Evolutionary conservation across 331 rosid genomes (phyloP).

Genomic region (Quercus phellos): DNA sequence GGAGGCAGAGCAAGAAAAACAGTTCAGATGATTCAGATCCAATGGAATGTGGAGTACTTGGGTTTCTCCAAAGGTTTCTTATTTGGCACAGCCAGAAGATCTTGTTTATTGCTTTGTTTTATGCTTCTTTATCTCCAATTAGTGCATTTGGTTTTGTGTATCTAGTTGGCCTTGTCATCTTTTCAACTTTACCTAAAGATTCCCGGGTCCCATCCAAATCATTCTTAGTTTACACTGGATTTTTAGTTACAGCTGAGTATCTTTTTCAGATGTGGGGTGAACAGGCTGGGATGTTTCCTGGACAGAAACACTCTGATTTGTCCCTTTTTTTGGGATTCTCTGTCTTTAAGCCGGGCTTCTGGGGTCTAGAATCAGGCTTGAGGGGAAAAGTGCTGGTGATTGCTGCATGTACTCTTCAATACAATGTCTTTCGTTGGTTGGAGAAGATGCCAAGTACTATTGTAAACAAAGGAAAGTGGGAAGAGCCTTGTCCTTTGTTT

Average conservation of each 20-base stretch:
- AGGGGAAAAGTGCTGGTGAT: slow-evolving; percentile 91
- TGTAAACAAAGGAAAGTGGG: slow-evolving; percentile 65
- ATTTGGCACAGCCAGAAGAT: slow-evolving; percentile 95
- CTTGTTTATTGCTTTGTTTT: slow-evolving; percentile 72
- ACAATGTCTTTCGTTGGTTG: slow-evolving; percentile 92
- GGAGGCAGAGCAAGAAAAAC: slow-evolving; percentile 74
- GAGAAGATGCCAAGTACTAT: slow-evolving; percentile 62
- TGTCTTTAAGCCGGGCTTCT: slow-evolving; percentile 60
- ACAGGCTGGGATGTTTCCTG: slow-evolving; percentile 89
- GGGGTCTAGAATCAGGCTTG: slow-evolving; percentile 94
- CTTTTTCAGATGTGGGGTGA: slow-evolving; percentile 97
- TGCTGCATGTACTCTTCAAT: slow-evolving; percentile 95
- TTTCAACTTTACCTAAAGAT: slow-evolving; percentile 75
- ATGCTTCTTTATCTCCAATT: slow-evolving; percentile 81
- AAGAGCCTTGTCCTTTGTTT: slow-evolving; percentile 92
- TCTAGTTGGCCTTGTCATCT: slow-evolving; percentile 71
- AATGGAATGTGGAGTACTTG: slow-evolving; percentile 53
- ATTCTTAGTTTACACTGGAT: slow-evolving; percentile 79
- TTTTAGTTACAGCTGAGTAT: slow-evolving; percentile 73
- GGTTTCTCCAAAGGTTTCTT: slow-evolving; percentile 64
- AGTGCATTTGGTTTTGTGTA: slow-evolving; percentile 81
- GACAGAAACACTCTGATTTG: slow-evolving; percentile 63
- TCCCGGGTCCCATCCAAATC: slow-evolving; percentile 83
- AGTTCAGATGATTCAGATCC: slow-evolving; percentile 38
- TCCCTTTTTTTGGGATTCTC: slow-evolving; percentile 75